These are phyloP conservation scores for Diplodia intermedia DNA, from an alignment of 2,329 filamentous ascomycete species.

Conservation along the genomic window DNA sequence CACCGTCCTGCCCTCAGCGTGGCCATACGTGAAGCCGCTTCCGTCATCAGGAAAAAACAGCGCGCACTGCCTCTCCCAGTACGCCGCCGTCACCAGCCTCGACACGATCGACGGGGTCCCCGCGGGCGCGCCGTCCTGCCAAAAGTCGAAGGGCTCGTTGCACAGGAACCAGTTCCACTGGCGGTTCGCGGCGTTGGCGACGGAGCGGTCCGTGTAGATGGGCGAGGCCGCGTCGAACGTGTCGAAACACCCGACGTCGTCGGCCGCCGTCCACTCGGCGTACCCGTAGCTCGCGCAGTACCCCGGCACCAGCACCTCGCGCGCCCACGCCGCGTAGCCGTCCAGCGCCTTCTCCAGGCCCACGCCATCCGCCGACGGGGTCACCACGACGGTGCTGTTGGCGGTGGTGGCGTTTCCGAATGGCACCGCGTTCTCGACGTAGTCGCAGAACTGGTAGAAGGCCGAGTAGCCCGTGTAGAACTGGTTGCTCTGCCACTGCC, in stretches of 20 bases:
- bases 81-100: slow-evolving; percentile 58
- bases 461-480: slow-evolving; percentile 58
- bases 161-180: slow-evolving; percentile 69
- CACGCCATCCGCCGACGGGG: slow-evolving; percentile 55
- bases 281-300: slow-evolving; percentile 59
- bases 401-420: slow-evolving; percentile 41
- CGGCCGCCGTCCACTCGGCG: slow-evolving; percentile 38
- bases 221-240: slow-evolving; percentile 59
- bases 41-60: slow-evolving; percentile 62
- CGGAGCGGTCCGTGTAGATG: slow-evolving; percentile 58
- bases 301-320: slow-evolving; percentile 38
- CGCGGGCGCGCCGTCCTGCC: slow-evolving; percentile 61
- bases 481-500: slow-evolving; percentile 63
- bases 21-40: slow-evolving; percentile 58
- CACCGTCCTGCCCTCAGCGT: slow-evolving; percentile 57
- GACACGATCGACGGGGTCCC: slow-evolving; percentile 58
- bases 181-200: slow-evolving; percentile 56
- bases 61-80: slow-evolving; percentile 63
- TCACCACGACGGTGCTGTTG: slow-evolving; percentile 32
- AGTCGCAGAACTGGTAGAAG: slow-evolving; percentile 49
- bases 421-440: slow-evolving; percentile 43
- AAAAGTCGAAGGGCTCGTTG: slow-evolving; percentile 68
- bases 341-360: slow-evolving; percentile 61
- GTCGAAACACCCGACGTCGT: slow-evolving; percentile 60
- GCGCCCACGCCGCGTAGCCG: slow-evolving; percentile 54